A percentile compares a stretch with the other conserved stretches of the same genome.
These are phyloP conservation scores for Chernovozyma aurita DNA, from an alignment of 1,139 yeast genomes.

Conservation along the genomic window DNA sequence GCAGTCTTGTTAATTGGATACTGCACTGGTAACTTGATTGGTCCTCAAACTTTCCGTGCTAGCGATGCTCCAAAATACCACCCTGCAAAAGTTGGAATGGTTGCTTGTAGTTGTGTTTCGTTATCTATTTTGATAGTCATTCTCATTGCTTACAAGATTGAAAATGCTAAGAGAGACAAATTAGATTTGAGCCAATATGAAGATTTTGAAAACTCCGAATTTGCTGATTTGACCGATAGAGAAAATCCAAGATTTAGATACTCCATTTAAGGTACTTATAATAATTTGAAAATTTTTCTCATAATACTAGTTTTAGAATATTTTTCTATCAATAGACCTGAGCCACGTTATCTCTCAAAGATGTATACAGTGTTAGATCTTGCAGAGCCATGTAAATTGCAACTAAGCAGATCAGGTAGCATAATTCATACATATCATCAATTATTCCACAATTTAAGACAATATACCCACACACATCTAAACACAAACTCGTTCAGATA, in stretches of 20 bases:
- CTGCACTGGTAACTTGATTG: slow-evolving; percentile 65
- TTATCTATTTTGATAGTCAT: slow-evolving; percentile 18
- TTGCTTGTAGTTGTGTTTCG: slow-evolving; percentile 25
- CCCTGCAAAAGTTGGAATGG: slow-evolving; percentile 41
- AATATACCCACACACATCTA: no score
- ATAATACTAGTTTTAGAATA: no score
- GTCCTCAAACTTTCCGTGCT: slow-evolving; percentile 63
- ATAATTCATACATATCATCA: no score
- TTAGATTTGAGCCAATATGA: background rate
- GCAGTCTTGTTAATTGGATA: slow-evolving; percentile 36
- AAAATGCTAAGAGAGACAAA: slow-evolving; percentile 26
- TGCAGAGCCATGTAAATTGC: no score
- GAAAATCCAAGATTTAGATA: slow-evolving; percentile 65
- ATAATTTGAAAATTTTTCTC: no score
- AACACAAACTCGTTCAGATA: no score
- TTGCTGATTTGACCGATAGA: slow-evolving; percentile 60
- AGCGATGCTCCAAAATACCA: slow-evolving; percentile 49
- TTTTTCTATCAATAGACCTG: no score
- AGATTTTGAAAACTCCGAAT: slow-evolving; percentile 45
- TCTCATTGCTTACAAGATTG: slow-evolving; percentile 26
- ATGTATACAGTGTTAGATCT: no score
- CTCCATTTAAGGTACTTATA: slow-evolving; percentile 1
- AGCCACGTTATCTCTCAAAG: no score
- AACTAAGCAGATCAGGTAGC: no score
- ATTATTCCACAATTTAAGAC: no score